phyloP scores from a whole-genome alignment of 169 alveolate species.

The Plasmodium ovale region DNA sequence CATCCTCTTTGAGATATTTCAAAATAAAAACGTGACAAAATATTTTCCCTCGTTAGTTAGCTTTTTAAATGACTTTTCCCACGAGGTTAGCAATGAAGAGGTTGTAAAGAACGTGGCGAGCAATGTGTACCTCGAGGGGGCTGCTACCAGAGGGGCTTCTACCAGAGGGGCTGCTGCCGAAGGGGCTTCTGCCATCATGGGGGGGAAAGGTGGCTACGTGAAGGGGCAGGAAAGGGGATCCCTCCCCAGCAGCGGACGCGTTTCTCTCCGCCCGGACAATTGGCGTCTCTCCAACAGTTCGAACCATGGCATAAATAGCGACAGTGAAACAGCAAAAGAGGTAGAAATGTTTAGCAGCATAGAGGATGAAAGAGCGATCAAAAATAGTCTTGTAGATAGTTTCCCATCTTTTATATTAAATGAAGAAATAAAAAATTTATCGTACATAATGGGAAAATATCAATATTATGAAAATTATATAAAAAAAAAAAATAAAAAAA shows the following conservation, averaged over 20 bases:
- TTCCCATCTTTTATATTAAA: slow-evolving; percentile 40
- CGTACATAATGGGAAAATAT: slow-evolving; percentile 6
- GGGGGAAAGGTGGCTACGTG: not conserved
- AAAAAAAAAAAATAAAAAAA: slow-evolving; percentile 27
- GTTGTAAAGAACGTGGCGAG: slow-evolving; percentile 21
- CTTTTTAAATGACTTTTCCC: not conserved
- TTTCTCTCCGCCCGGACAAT: too few species aligned
- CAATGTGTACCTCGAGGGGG: not conserved
- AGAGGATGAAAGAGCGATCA: slow-evolving; percentile 7
- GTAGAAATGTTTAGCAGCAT: not conserved
- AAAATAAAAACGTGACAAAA: slow-evolving; percentile 25
- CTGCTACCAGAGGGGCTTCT: not conserved
- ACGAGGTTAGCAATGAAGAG: slow-evolving; percentile 29
- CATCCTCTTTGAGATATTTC: slow-evolving; percentile 44
- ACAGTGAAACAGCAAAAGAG: not conserved
- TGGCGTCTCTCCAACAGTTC: too few species aligned
- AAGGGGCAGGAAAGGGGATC: not conserved
- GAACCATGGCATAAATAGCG: too few species aligned
- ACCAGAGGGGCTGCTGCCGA: not conserved
- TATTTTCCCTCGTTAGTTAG: slow-evolving; percentile 32
- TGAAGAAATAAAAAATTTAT: slow-evolving; percentile 75
- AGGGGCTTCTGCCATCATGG: not conserved
- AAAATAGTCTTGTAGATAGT: slow-evolving; percentile 16
- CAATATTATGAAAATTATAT: slow-evolving; percentile 31
- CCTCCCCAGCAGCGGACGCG: too few species aligned